Base-by-base conservation (phyloP, 2,329 filamentous ascomycete genomes). In the Ophiosphaerella narmari region DNA sequence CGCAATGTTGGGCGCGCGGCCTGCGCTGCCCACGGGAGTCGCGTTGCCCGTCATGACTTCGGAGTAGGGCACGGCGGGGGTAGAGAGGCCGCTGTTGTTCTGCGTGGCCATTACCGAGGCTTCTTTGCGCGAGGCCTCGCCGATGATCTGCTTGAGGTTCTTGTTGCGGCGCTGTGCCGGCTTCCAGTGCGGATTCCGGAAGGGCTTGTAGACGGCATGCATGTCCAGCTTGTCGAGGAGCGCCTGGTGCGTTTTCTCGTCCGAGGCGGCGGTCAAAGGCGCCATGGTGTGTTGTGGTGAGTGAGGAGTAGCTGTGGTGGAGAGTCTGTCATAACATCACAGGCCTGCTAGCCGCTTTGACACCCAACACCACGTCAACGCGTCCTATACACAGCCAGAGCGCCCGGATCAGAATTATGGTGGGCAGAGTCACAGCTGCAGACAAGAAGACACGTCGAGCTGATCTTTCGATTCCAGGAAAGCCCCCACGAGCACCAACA, bases 401-500 rank as follows among this genome's bases (percentile, higher is more conserved):
- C 26, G 21, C 24, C 34, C 23, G 23, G 43, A 31, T 40, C 38
- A 37, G 50, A 48, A 55, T 18, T 37, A 69, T 73, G 70, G 70
- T 72, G 59, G 32, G 62, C 18, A 29, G 4, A 8, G 18, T 2
- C 4, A 31, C 1, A 16, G 34, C 9, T 14, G 18, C 5, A 5
- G 23, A 11, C 6, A 21, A 6, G 16, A 33, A 21, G 33, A 48
- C 46, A 26, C 51, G 48, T 50, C n/a, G 34, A n/a, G 38, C 53
- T 67, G 33, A 65, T 37, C 16, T 21, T 34, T 26, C 4, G 21
- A 3, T 41, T 16, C 35, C 21, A 86, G 93, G 94, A 99, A 75
- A 96, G 90, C 67, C 94, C 94, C 34, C 94, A 99, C 71, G 94
- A 97, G 73, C 92, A 97, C 65, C 94, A 97, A 80, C 93, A 99